phyloP scores from a whole-genome alignment of 2,329 filamentous ascomycete genomes.

The Dothistroma pini region DNA sequence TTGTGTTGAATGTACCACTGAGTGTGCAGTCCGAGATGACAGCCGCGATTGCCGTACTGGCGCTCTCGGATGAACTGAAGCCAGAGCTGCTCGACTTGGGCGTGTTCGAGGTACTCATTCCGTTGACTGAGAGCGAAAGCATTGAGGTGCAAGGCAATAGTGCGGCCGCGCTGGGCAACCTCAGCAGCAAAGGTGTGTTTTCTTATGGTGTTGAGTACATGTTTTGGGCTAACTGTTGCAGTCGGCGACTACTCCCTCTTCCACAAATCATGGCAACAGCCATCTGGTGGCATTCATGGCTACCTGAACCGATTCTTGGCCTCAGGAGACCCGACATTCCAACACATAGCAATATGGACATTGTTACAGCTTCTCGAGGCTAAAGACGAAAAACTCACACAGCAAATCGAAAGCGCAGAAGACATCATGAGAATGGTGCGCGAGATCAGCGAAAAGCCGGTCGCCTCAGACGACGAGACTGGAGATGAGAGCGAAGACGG shows the following conservation, averaged over 20 bases:
- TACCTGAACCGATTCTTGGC: conserved; percentile 91
- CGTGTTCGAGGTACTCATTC: conserved; percentile 94
- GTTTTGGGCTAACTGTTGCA: conserved; percentile 41
- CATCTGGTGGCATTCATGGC: conserved; percentile 90
- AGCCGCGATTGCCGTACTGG: conserved; percentile 94
- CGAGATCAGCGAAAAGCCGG: conserved; percentile 80
- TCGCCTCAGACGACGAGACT: conserved; percentile 70
- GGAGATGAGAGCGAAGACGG: conserved; percentile 89
- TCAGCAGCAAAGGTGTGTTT: conserved; percentile 86
- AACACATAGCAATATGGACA: conserved; percentile 99
- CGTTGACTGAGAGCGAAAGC: conserved; percentile 88
- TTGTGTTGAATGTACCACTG: conserved; percentile 87
- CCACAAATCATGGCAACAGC: conserved; percentile 87
- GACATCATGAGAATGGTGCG: conserved; percentile 91
- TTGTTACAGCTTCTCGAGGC: conserved; percentile 92
- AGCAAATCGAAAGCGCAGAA: conserved; percentile 81
- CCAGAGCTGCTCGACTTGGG: conserved; percentile 83
- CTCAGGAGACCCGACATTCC: conserved; percentile 94
- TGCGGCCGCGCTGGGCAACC: conserved; percentile 87
- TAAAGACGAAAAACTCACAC: conserved; percentile 84
- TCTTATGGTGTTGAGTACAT: not conserved
- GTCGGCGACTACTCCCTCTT: conserved; percentile 97
- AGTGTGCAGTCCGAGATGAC: conserved; percentile 99
- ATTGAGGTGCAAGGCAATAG: conserved; percentile 99
- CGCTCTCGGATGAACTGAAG: conserved; percentile 93